Evolutionary conservation across 2,329 filamentous ascomycete genomes (phyloP).

Genomic region (Botrytis byssoidea): DNA sequence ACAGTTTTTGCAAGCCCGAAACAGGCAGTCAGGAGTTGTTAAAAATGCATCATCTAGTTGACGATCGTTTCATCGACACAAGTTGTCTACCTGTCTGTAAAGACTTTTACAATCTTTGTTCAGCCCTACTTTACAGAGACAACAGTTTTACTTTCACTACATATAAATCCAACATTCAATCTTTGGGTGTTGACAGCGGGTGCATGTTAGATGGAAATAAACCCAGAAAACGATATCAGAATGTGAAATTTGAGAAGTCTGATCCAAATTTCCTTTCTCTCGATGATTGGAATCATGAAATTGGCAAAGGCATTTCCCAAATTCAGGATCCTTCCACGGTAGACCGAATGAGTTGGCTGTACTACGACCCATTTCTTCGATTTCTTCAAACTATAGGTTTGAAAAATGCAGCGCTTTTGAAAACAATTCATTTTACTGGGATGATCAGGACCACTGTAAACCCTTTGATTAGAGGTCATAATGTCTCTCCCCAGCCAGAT

Average conservation of each 20-base stretch:
- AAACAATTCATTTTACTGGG: background rate
- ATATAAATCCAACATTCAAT: background rate
- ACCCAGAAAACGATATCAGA: background rate
- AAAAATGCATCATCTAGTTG: no score
- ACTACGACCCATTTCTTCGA: background rate
- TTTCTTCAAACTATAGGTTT: background rate
- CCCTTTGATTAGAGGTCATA: background rate
- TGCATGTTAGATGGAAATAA: background rate
- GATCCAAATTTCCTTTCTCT: background rate
- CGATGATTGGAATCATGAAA: background rate
- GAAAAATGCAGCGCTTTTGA: background rate
- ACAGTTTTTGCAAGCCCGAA: background rate
- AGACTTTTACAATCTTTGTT: background rate
- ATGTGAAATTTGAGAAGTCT: background rate
- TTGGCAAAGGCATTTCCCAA: background rate
- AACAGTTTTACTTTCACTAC: background rate
- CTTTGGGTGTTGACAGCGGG: background rate
- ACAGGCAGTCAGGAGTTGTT: background rate
- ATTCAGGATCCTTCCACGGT: background rate
- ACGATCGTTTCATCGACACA: background rate
- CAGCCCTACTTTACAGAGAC: background rate
- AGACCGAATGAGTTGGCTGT: background rate
- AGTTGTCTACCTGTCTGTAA: background rate
- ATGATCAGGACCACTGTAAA: rapidly evolving
- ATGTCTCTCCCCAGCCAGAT: background rate